A percentile compares a stretch with the other conserved stretches of the same genome.
These are phyloP conservation scores for Sarcomyxa edulis DNA, from an alignment of 768 basidiomycete genomes.

Conservation along the genomic window DNA sequence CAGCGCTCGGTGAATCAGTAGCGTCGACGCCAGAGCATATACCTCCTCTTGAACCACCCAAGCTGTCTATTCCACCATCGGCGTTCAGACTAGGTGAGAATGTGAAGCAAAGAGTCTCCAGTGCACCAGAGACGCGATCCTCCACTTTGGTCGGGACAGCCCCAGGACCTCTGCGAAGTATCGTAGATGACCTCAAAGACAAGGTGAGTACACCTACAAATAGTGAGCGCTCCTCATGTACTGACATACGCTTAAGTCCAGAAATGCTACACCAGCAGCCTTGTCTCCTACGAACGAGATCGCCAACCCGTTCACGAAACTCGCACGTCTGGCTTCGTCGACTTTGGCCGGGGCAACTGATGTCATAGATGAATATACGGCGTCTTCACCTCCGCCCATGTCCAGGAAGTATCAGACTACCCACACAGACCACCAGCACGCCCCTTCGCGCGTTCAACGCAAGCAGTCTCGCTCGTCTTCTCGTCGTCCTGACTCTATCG, in stretches of 20 bases:
- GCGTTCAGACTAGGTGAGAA: constrained; percentile 7
- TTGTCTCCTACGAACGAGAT: constrained; percentile 38
- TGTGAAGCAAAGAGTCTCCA: neutral
- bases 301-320: constrained; percentile 54
- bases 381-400: constrained; percentile 12
- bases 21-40: constrained; percentile 43
- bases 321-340: too few species aligned
- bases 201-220: constrained; percentile 36
- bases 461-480: constrained; percentile 50
- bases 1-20: constrained; percentile 53
- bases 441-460: constrained; percentile 38
- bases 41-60: constrained; percentile 10
- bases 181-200: constrained; percentile 73
- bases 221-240: neutral
- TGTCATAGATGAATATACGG: constrained; percentile 1
- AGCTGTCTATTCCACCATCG: constrained; percentile 13
- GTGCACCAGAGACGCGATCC: constrained; percentile 6
- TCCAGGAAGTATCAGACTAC: constrained; percentile 47
- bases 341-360: constrained; percentile 16
- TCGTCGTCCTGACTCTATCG: constrained; percentile 23
- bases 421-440: constrained; percentile 31
- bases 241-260: constrained; percentile 26
- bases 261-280: constrained; percentile 33
- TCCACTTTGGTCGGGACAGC: too few species aligned
- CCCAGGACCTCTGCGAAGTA: constrained; percentile 51